Percentiles rank a stretch among this genome's conserved stretches.
Evolutionary conservation across 352 stramenopile species (phyloP).

Genomic region (Phytopythium sindhum): DNA sequence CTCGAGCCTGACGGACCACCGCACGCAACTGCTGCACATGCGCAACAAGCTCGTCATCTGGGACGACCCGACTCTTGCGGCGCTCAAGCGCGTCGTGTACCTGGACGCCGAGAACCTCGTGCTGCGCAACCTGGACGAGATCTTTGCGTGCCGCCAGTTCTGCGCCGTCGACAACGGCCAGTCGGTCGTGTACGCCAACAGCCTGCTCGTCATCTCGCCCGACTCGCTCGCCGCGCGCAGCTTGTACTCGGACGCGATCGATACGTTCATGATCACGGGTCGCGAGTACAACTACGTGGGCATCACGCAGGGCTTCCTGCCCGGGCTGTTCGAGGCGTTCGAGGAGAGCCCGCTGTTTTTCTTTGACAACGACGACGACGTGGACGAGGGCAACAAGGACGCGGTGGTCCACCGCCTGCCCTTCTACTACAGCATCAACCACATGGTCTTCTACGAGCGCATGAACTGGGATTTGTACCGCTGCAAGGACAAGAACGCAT

Average conservation of each 20-base stretch:
- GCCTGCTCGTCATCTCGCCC: slow-evolving; percentile 74
- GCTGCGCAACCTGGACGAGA: slow-evolving; percentile 77
- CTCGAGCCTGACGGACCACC: slow-evolving; percentile 52
- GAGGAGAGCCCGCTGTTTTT: slow-evolving; percentile 79
- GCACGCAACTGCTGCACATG: slow-evolving; percentile 77
- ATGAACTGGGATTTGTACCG: slow-evolving; percentile 87
- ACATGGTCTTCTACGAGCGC: slow-evolving; percentile 88
- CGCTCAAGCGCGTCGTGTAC: slow-evolving; percentile 71
- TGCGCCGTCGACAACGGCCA: slow-evolving; percentile 82
- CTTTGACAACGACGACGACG: slow-evolving; percentile 33
- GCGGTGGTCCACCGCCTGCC: slow-evolving; percentile 62
- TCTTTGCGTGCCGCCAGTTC: slow-evolving; percentile 76
- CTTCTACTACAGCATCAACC: slow-evolving; percentile 87
- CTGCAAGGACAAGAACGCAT: slow-evolving; percentile 71
- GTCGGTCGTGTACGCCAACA: slow-evolving; percentile 79
- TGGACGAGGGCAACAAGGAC: slow-evolving; percentile 27
- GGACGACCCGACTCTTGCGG: slow-evolving; percentile 64
- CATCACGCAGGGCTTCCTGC: slow-evolving; percentile 78
- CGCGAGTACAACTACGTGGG: slow-evolving; percentile 80
- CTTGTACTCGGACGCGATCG: slow-evolving; percentile 79
- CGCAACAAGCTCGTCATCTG: slow-evolving; percentile 81
- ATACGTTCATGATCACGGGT: slow-evolving; percentile 82
- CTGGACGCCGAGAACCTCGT: slow-evolving; percentile 79
- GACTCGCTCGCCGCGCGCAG: slow-evolving; percentile 64
- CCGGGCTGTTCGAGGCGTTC: slow-evolving; percentile 76